Evolutionary conservation across 2,329 filamentous ascomycete species (phyloP).

Genomic region (Diatrype stigma): DNA sequence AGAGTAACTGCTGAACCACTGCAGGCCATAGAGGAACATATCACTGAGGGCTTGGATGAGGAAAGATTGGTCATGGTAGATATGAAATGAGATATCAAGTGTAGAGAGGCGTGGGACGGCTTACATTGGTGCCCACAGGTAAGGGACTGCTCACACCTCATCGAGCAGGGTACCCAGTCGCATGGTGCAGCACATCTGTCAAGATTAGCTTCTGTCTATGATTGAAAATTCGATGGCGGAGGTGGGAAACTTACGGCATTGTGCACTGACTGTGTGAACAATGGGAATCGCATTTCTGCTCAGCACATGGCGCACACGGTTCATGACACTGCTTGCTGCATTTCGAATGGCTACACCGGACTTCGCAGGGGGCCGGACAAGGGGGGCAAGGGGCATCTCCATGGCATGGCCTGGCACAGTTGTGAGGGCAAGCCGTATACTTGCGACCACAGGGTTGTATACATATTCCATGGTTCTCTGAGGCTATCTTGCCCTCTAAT

Average conservation of each 20-base stretch:
- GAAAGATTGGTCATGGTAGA: too few relatives aligned
- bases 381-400: constrained; percentile 39
- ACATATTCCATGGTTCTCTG: constrained; percentile 44
- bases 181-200: constrained; percentile 60
- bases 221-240: neutral
- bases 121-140: constrained; percentile 58
- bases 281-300: constrained; percentile 46
- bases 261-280: constrained; percentile 50
- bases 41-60: too few relatives aligned
- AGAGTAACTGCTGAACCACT: too few relatives aligned
- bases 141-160: constrained; percentile 50
- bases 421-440: constrained; percentile 53
- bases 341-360: constrained; percentile 51
- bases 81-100: neutral
- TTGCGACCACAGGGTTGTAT: constrained; percentile 43
- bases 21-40: too few relatives aligned
- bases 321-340: constrained; percentile 55
- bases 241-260: constrained; percentile 24
- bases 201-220: neutral
- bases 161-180: constrained; percentile 60
- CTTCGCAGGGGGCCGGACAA: constrained; percentile 48
- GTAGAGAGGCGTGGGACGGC: neutral
- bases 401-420: constrained; percentile 51
- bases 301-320: constrained; percentile 58
- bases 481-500: constrained; percentile 22